These are phyloP conservation scores for Hanseniaspora hatyaiensis DNA, from an alignment of 805 yeast species.

Conservation along the genomic window DNA sequence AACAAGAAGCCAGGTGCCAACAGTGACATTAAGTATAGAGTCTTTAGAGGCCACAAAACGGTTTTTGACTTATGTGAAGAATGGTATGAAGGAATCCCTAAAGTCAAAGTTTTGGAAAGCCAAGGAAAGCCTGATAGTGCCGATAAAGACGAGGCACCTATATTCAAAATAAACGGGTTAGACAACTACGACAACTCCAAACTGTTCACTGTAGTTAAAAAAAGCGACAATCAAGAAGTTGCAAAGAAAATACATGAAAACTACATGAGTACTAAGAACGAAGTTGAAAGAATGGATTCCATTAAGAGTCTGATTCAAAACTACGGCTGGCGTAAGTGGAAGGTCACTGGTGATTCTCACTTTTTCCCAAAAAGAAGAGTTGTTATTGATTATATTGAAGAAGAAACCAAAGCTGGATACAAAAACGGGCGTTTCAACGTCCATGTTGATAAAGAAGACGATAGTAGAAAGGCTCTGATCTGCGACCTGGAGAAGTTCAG, in stretches of 20 bases:
- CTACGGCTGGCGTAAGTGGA: constrained; percentile 32
- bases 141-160: neutral
- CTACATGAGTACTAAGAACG: constrained; percentile 18
- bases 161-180: neutral
- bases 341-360: constrained; percentile 32
- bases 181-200: constrained; percentile 1
- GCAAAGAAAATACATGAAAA: neutral
- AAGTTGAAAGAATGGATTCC: constrained; percentile 17
- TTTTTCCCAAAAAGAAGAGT: constrained; percentile 32
- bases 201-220: neutral
- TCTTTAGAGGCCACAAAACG: constrained; percentile 31
- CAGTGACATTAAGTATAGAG: constrained; percentile 28
- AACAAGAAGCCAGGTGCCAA: constrained; percentile 27
- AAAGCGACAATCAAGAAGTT: neutral
- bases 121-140: neutral
- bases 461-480: constrained; percentile 26
- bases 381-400: constrained; percentile 32
- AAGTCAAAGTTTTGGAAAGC: constrained; percentile 20
- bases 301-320: constrained; percentile 27
- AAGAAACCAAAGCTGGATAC: constrained; percentile 29
- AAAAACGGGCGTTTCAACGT: constrained; percentile 26
- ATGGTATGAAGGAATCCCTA: constrained; percentile 29
- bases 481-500: constrained; percentile 31
- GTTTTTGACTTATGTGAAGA: constrained; percentile 31
- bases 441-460: constrained; percentile 26